Percentiles rank a stretch among this genome's conserved stretches.
Conservation (phyloP, 106 monocot species). For the Gastrodia elata region DNA sequence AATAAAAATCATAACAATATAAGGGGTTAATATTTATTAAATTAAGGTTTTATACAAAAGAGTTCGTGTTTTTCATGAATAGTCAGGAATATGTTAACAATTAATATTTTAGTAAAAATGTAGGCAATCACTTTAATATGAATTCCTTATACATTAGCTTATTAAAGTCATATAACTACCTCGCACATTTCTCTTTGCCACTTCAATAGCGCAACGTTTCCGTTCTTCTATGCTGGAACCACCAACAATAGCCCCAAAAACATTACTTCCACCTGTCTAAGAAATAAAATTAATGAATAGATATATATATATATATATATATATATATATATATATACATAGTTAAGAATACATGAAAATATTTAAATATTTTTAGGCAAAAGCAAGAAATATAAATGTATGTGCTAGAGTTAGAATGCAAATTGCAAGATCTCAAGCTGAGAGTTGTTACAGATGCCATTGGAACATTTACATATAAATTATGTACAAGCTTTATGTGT, state of each 20-base stretch:
- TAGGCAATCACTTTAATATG: not conserved
- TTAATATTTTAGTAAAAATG: not conserved
- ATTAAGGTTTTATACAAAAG: not conserved
- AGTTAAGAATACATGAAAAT: no score
- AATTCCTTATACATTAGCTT: not conserved
- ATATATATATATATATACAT: no score
- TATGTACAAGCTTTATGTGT: no score
- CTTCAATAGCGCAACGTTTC: constrained; percentile 71
- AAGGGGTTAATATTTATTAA: not conserved
- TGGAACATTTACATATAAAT: no score
- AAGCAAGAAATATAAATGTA: no score
- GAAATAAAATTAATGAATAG: constrained; percentile 4
- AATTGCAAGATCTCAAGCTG: no score
- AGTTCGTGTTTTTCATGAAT: not conserved
- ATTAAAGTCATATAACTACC: constrained; percentile 22
- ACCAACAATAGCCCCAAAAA: constrained; percentile 80
- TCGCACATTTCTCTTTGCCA: constrained; percentile 66
- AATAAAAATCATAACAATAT: no score
- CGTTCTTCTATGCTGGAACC: constrained; percentile 66
- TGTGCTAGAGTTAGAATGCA: no score
- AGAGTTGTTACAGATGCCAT: no score
- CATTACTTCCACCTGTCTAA: constrained; percentile 45
- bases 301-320: no score
- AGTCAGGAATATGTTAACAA: not conserved
- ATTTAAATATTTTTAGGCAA: no score